Percentiles rank a stretch among this genome's conserved stretches.
Conservation (phyloP, 768 basidiomycete genomes). For the Psilocybe azurescens region DNA sequence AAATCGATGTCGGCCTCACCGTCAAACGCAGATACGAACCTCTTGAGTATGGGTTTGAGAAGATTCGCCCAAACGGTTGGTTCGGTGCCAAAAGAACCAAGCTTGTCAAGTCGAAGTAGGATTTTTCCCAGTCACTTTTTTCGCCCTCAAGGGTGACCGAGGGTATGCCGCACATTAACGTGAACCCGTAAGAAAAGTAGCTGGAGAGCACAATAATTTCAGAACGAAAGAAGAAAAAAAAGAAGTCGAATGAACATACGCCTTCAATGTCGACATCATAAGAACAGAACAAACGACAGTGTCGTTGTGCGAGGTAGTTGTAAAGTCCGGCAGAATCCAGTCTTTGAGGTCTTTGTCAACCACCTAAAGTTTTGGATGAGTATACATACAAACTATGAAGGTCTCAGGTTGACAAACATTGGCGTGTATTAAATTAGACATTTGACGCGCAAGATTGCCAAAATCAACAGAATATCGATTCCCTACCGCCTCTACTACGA, state of each 20-base stretch:
- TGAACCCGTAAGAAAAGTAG: constrained; percentile 25
- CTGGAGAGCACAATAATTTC: constrained; percentile 1
- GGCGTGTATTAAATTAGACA: constrained; percentile 17
- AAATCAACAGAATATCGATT: constrained; percentile 34
- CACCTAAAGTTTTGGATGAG: constrained; percentile 11
- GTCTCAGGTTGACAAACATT: too few species aligned
- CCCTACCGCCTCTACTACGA: constrained; percentile 27
- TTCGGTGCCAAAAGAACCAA: constrained; percentile 20
- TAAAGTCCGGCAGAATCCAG: constrained; percentile 24
- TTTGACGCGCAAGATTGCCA: constrained; percentile 30
- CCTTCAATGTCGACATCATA: constrained; percentile 26
- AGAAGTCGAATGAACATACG: constrained; percentile 4
- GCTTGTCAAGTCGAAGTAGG: constrained; percentile 24
- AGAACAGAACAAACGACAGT: constrained; percentile 20
- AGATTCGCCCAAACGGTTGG: constrained; percentile 21
- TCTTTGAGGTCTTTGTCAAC: constrained; percentile 22
- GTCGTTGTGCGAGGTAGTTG: constrained; percentile 20
- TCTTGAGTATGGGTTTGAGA: constrained; percentile 20
- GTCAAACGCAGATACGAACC: constrained; percentile 30
- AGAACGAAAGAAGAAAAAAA: not conserved
- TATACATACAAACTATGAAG: too few species aligned
- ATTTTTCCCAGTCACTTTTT: constrained; percentile 27
- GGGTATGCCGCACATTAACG: constrained; percentile 27
- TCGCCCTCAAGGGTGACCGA: constrained; percentile 29
- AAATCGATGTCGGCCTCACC: constrained; percentile 19